A percentile compares a stretch with the other conserved stretches of the same genome.
Conservation (phyloP, 176 grass and related monocot species). For the Saccharum officinarum region DNA sequence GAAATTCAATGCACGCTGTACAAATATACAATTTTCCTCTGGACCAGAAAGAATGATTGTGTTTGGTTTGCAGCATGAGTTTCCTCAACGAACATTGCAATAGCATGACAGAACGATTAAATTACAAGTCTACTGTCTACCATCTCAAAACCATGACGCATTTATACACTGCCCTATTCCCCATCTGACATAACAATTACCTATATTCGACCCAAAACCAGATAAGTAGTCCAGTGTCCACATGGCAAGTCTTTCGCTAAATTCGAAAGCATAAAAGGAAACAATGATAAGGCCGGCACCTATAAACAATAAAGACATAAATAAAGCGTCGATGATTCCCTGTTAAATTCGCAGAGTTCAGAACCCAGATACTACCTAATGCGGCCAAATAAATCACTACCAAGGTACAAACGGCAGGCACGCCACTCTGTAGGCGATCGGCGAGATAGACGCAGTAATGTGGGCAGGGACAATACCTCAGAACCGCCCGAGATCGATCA, state of each 20-base stretch:
- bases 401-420: background rate
- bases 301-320: background rate
- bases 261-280: constrained; percentile 19
- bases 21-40: background rate
- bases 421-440: background rate
- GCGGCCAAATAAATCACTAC: background rate
- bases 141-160: background rate
- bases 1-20: background rate
- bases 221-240: background rate
- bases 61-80: background rate
- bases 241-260: background rate
- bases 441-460: constrained; percentile 10
- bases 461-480: background rate
- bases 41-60: background rate
- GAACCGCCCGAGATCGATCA: background rate
- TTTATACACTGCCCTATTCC: background rate
- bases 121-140: background rate
- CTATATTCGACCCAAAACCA: background rate
- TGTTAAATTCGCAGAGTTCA: background rate
- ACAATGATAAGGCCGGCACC: background rate
- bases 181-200: background rate
- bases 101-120: background rate
- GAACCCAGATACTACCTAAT: background rate
- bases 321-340: background rate
- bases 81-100: constrained; percentile 5